A percentile compares a stretch with the other conserved stretches of the same genome.
phyloP scores from a whole-genome alignment of 176 grass and related monocot species.

The Musa itinerans region DNA sequence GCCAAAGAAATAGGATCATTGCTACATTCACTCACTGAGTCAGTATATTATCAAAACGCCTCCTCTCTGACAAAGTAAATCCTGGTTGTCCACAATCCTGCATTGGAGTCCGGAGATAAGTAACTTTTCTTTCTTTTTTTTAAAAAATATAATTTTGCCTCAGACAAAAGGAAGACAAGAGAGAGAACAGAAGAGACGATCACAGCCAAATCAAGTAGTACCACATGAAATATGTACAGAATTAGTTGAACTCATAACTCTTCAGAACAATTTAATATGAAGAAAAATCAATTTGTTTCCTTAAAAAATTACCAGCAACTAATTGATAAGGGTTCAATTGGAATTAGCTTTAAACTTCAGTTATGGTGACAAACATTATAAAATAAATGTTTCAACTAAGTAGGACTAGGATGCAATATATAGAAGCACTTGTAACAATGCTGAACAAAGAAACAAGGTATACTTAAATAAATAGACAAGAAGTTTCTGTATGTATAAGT shows the following conservation, averaged over 20 bases:
- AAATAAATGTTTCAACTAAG: too few relatives aligned
- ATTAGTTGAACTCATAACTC: neutral
- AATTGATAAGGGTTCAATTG: neutral
- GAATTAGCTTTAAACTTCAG: neutral
- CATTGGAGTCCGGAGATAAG: slow-evolving; percentile 14
- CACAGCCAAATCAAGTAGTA: neutral
- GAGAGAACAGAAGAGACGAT: neutral
- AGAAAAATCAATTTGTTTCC: neutral
- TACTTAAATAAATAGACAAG: too few relatives aligned
- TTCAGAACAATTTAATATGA: neutral
- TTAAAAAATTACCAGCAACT: neutral
- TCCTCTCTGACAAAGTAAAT: slow-evolving; percentile 82
- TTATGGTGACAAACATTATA: neutral
- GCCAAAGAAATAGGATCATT: slow-evolving; percentile 11
- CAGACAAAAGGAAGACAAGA: too few relatives aligned
- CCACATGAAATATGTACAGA: neutral
- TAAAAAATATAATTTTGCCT: neutral
- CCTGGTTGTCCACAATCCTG: slow-evolving; percentile 93
- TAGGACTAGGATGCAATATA: too few relatives aligned
- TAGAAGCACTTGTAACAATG: too few relatives aligned
- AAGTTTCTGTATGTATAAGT: too few relatives aligned
- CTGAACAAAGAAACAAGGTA: too few relatives aligned
- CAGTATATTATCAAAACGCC: slow-evolving; percentile 67
- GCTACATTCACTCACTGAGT: slow-evolving; percentile 51
- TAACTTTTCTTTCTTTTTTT: neutral